Percentiles rank a stretch among this genome's conserved stretches.
Evolutionary conservation across 2,329 filamentous ascomycete genomes (phyloP).

Genomic region (Aureobasidium leucospermi): DNA sequence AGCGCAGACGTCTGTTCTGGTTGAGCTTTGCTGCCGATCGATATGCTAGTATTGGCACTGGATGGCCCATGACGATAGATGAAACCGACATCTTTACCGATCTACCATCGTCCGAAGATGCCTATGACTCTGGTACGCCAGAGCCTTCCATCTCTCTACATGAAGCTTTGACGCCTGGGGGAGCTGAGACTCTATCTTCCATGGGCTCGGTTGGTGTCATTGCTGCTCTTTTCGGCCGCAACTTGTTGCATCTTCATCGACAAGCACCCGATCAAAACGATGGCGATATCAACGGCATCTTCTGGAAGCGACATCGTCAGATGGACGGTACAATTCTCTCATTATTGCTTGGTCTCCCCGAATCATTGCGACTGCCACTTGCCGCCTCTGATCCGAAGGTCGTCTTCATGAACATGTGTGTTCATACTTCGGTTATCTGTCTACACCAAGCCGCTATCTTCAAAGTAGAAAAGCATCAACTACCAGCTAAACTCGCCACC

Average conservation of each 20-base stretch:
- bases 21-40: constrained; percentile 84
- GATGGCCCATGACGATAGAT: constrained; percentile 92
- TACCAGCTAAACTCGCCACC: constrained; percentile 68
- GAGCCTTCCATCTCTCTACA: constrained; percentile 63
- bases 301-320: constrained; percentile 87
- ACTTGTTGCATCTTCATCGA: constrained; percentile 83
- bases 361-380: constrained; percentile 67
- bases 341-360: constrained; percentile 75
- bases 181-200: constrained; percentile 66
- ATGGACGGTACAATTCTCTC: constrained; percentile 89
- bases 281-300: constrained; percentile 80
- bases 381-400: constrained; percentile 75
- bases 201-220: constrained; percentile 77
- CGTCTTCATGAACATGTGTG: constrained; percentile 92
- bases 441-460: constrained; percentile 98
- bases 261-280: constrained; percentile 62
- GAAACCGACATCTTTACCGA: constrained; percentile 85
- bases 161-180: constrained; percentile 62
- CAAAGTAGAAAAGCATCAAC: constrained; percentile 83
- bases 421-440: constrained; percentile 93
- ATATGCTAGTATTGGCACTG: constrained; percentile 91
- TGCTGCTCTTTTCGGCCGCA: constrained; percentile 84
- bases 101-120: constrained; percentile 75
- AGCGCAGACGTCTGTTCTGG: constrained; percentile 90
- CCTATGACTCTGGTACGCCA: constrained; percentile 71